These are phyloP conservation scores for Allium sativum DNA, from an alignment of 106 monocot genomes.

Conservation along the genomic window DNA sequence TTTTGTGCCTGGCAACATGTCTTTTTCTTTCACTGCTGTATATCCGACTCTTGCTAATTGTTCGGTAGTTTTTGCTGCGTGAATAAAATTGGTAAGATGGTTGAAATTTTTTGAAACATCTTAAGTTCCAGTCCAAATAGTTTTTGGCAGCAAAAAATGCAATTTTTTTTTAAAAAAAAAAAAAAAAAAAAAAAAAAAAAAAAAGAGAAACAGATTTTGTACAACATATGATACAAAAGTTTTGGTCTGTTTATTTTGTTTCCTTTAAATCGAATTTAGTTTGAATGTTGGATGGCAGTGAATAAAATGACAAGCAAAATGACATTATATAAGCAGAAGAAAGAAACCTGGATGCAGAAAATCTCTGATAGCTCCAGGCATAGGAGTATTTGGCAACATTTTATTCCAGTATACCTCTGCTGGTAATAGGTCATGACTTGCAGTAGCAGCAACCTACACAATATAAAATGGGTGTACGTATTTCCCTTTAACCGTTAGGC, in stretches of 20 bases:
- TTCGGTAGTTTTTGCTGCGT: background rate
- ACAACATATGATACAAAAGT: background rate
- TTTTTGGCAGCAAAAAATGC: background rate
- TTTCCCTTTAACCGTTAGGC: background rate
- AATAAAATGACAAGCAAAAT: background rate
- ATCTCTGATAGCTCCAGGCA: background rate
- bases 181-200: background rate
- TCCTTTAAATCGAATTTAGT: background rate
- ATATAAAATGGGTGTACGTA: background rate
- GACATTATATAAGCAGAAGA: background rate
- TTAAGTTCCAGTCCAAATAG: background rate
- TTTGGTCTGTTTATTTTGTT: no score
- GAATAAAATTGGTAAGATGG: background rate
- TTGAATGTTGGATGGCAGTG: background rate
- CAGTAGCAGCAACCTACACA: conserved; percentile 3
- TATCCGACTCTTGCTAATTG: background rate
- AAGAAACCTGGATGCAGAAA: conserved; percentile 3
- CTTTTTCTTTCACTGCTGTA: background rate
- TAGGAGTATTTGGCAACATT: conserved; percentile 4
- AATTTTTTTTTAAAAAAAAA: background rate
- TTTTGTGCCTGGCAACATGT: conserved; percentile 10
- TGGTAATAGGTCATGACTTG: conserved; percentile 3
- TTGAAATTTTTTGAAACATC: background rate
- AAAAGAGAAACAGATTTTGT: background rate
- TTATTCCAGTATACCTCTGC: conserved; percentile 21